Evolutionary conservation across 179 eudicot species (phyloP).

Genomic region (Actinidia chinensis): DNA sequence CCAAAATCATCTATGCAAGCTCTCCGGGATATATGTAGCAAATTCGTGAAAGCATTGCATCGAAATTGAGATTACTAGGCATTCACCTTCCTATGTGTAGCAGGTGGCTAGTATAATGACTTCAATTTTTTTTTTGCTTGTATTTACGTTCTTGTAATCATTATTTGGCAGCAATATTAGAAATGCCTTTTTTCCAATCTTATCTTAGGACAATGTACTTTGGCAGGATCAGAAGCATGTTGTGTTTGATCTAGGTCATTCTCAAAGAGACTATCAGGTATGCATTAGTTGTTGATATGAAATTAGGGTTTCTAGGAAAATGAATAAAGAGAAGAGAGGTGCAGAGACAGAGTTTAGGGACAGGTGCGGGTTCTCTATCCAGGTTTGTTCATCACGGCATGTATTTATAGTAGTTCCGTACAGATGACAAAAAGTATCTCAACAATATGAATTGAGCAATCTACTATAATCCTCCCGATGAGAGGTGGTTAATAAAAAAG

Average conservation of each 20-base stretch:
- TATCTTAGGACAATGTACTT: neutral
- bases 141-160: neutral
- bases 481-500: too few species aligned
- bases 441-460: too few species aligned
- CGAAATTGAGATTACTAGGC: slow-evolving; percentile 36
- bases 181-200: neutral
- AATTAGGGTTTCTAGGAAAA: too few species aligned
- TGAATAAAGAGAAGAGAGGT: too few species aligned
- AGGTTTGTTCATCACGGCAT: too few species aligned
- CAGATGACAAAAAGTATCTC: too few species aligned
- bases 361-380: too few species aligned
- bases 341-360: too few species aligned
- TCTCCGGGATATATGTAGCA: slow-evolving; percentile 38
- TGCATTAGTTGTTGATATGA: too few species aligned
- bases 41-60: slow-evolving; percentile 25
- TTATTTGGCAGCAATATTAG: neutral
- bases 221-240: slow-evolving; percentile 59
- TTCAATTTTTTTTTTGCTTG: slow-evolving; percentile 14
- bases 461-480: too few species aligned
- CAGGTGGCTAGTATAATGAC: slow-evolving; percentile 28
- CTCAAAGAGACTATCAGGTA: slow-evolving; percentile 50
- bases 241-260: slow-evolving; percentile 60
- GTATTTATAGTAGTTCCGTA: too few species aligned
- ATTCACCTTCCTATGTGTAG: slow-evolving; percentile 42
- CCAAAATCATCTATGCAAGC: slow-evolving; percentile 36